Evolutionary conservation across 1,139 yeast species (phyloP).

Genomic region (Geotrichum siamense): DNA sequence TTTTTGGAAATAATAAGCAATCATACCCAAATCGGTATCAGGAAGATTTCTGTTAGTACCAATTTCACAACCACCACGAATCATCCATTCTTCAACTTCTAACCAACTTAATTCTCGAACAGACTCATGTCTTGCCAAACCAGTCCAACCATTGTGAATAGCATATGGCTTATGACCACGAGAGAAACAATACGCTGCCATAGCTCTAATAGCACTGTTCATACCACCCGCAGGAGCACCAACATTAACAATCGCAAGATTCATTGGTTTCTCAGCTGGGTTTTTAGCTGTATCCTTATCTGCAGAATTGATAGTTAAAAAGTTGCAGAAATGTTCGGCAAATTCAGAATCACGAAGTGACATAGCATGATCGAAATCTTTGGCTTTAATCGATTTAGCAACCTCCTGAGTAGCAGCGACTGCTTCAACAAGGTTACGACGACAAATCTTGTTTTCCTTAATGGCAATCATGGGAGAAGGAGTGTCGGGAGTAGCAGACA

Average conservation of each 20-base stretch:
- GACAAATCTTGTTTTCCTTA: slow-evolving; percentile 75
- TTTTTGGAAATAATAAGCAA: slow-evolving; percentile 86
- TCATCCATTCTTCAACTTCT: slow-evolving; percentile 85
- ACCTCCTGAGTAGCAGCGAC: slow-evolving; percentile 79
- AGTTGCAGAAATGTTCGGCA: slow-evolving; percentile 67
- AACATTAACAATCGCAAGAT: slow-evolving; percentile 75
- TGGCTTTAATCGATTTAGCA: slow-evolving; percentile 71
- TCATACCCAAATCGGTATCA: slow-evolving; percentile 71
- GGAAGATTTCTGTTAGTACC: slow-evolving; percentile 92
- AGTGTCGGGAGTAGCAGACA: slow-evolving; percentile 79
- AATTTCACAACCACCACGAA: slow-evolving; percentile 87
- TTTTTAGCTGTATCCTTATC: slow-evolving; percentile 51
- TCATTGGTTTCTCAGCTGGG: slow-evolving; percentile 42
- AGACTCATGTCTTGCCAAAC: slow-evolving; percentile 73
- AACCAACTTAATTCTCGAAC: slow-evolving; percentile 73
- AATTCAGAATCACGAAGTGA: slow-evolving; percentile 80
- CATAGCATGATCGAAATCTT: slow-evolving; percentile 84
- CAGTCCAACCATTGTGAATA: slow-evolving; percentile 88
- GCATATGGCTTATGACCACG: slow-evolving; percentile 86
- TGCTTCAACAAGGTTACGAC: slow-evolving; percentile 82
- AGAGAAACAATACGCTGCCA: slow-evolving; percentile 83
- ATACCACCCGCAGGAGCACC: slow-evolving; percentile 98
- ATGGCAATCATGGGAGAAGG: slow-evolving; percentile 96
- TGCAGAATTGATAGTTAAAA: slow-evolving; percentile 58
- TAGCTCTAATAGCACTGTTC: slow-evolving; percentile 88